Evolutionary conservation across 1,284 basidiomycete species (phyloP).

Genomic region (Tilletia caries): DNA sequence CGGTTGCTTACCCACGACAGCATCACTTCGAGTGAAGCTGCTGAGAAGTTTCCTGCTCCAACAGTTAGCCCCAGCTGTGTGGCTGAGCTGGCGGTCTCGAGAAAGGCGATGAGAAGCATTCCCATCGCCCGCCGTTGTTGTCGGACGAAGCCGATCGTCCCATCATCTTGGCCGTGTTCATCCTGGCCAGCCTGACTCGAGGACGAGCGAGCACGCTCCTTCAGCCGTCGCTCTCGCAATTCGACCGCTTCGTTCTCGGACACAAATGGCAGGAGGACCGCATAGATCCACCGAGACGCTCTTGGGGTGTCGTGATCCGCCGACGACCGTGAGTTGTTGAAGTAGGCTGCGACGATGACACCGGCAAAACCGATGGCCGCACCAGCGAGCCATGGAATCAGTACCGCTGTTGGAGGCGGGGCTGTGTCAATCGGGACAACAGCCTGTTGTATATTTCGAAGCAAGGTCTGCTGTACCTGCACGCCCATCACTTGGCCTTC

Average conservation of each 20-base stretch:
- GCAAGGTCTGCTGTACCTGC: too few relatives aligned
- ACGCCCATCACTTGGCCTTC: too few relatives aligned
- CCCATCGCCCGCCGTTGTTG: slow-evolving; percentile 22
- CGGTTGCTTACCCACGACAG: not conserved
- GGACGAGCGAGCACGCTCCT: not conserved
- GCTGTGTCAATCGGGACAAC: not conserved
- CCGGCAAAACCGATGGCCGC: not conserved
- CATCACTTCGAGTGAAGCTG: not conserved
- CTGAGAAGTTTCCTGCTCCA: not conserved
- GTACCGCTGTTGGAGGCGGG: not conserved
- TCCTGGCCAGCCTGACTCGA: not conserved
- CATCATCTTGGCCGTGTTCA: not conserved
- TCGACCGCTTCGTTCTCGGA: slow-evolving; percentile 21
- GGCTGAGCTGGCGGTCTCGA: slow-evolving; percentile 18
- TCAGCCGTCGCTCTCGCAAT: slow-evolving; percentile 16
- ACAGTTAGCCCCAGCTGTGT: not conserved
- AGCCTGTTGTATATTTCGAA: too few relatives aligned
- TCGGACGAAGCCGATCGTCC: slow-evolving; percentile 2
- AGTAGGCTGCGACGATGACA: not conserved
- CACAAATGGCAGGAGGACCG: slow-evolving; percentile 25
- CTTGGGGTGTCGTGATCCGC: not conserved
- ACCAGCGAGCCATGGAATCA: not conserved
- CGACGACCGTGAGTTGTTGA: not conserved
- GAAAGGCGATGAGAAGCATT: slow-evolving; percentile 18
- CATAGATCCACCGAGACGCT: not conserved